Conservation (phyloP, 2,329 filamentous ascomycete genomes). For the Exophiala spinifera region DNA sequence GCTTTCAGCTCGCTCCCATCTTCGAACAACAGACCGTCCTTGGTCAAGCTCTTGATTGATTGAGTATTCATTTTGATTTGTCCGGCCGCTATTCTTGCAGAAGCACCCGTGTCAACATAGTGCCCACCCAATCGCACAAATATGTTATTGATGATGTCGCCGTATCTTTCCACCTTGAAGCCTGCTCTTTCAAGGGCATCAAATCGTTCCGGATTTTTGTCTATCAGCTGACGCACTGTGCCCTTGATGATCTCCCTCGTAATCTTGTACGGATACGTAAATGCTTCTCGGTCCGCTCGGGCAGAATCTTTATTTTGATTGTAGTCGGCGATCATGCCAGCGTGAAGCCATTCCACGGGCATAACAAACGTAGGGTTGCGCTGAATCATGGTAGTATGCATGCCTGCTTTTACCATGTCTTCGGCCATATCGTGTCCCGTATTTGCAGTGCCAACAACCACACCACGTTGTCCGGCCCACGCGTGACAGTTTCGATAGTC, state of each 20-base stretch:
- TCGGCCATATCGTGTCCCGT: conserved; percentile 49
- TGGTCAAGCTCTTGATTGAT: conserved; percentile 36
- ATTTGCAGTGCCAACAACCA: conserved; percentile 50
- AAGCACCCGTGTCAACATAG: conserved; percentile 48
- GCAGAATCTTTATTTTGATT: conserved; percentile 27
- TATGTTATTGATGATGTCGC: conserved; percentile 39
- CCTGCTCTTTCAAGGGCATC: conserved; percentile 43
- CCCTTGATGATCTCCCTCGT: conserved; percentile 33
- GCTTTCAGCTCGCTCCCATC: conserved; percentile 44
- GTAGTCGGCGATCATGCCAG: conserved; percentile 23
- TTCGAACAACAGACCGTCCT: conserved; percentile 42
- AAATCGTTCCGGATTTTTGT: conserved; percentile 39
- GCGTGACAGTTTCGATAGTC: conserved; percentile 34
- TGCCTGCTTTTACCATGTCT: conserved; percentile 45
- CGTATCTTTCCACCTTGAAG: conserved; percentile 41
- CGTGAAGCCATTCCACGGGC: conserved; percentile 28
- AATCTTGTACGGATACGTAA: conserved; percentile 33
- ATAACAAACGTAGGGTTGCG: conserved; percentile 39
- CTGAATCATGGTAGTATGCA: conserved; percentile 46
- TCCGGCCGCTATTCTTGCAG: no score
- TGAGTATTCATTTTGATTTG: conserved; percentile 46
- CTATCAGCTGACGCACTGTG: conserved; percentile 34
- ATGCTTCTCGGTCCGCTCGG: conserved; percentile 23
- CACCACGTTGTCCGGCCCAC: conserved; percentile 42
- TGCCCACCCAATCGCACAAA: conserved; percentile 46